These are phyloP conservation scores for Entomortierella parvispora DNA, from an alignment of 192 early-diverging fungal genomes.

Conservation along the genomic window DNA sequence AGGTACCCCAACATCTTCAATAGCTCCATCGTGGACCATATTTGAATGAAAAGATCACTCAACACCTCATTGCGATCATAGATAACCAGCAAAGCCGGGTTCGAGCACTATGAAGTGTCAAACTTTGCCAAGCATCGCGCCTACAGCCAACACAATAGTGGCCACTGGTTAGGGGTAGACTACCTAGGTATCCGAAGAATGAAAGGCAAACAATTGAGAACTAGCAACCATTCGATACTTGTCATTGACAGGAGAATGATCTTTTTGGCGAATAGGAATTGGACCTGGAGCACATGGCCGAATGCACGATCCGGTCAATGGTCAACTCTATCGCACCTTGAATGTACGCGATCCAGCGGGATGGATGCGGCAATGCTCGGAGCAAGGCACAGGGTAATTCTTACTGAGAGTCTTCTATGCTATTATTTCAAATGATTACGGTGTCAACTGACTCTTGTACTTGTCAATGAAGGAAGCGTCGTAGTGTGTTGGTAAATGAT, in stretches of 20 bases:
- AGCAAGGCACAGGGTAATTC: slow-evolving; percentile 56
- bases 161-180: slow-evolving; percentile 66
- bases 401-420: neutral
- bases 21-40: too few species aligned
- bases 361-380: slow-evolving; percentile 60
- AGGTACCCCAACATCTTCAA: too few species aligned
- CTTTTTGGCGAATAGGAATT: slow-evolving; percentile 44
- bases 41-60: too few species aligned
- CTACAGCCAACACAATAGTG: slow-evolving; percentile 63
- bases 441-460: too few species aligned
- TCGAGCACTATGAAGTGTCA: slow-evolving; percentile 68
- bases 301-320: slow-evolving; percentile 29
- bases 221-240: too few species aligned
- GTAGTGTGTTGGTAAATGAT: neutral
- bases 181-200: slow-evolving; percentile 59
- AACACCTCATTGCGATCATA: neutral
- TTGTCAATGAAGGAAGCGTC: slow-evolving; percentile 7
- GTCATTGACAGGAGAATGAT: too few species aligned
- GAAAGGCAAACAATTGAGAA: too few species aligned
- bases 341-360: slow-evolving; percentile 64
- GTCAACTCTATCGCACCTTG: slow-evolving; percentile 51
- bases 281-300: slow-evolving; percentile 68
- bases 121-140: slow-evolving; percentile 54
- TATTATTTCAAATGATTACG: slow-evolving; percentile 19
- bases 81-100: slow-evolving; percentile 51